Percentiles rank a stretch among this genome's conserved stretches.
phyloP scores from a whole-genome alignment of 352 stramenopile genomes.

The Globisporangium spinosum region DNA sequence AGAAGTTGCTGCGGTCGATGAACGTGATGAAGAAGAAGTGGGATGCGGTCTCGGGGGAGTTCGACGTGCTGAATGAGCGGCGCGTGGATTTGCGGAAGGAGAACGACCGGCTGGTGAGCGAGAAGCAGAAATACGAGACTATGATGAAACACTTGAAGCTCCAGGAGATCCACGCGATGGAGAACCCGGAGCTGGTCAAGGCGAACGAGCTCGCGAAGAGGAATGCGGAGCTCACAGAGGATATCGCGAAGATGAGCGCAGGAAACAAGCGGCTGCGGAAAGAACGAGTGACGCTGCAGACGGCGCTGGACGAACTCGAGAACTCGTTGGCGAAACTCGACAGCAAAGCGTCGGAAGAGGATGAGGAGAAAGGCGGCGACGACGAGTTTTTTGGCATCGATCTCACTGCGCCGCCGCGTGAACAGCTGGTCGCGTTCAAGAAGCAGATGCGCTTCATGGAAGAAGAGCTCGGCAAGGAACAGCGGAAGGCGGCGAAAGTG shows the following conservation, averaged over 20 bases:
- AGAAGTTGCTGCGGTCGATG: conserved; percentile 65
- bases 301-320: conserved; percentile 65
- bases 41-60: conserved; percentile 63
- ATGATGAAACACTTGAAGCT: conserved; percentile 86
- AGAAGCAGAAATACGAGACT: conserved; percentile 67
- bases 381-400: conserved; percentile 81
- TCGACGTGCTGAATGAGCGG: conserved; percentile 58
- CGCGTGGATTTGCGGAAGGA: conserved; percentile 67
- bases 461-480: conserved; percentile 77
- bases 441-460: conserved; percentile 75
- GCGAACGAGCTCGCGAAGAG: conserved; percentile 71
- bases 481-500: conserved; percentile 67
- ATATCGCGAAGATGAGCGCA: conserved; percentile 80
- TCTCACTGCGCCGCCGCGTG: conserved; percentile 42
- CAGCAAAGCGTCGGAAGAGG: conserved; percentile 39
- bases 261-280: conserved; percentile 84
- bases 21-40: conserved; percentile 62
- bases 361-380: conserved; percentile 46
- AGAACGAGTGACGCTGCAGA: conserved; percentile 67
- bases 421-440: conserved; percentile 55
- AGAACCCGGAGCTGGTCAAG: conserved; percentile 75
- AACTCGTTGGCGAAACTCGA: conserved; percentile 63
- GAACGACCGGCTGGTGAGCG: conserved; percentile 60
- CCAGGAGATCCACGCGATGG: conserved; percentile 63
- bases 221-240: conserved; percentile 75